Evolutionary conservation across 1,284 basidiomycete species (phyloP).

Genomic region (Volvariella surrecta): DNA sequence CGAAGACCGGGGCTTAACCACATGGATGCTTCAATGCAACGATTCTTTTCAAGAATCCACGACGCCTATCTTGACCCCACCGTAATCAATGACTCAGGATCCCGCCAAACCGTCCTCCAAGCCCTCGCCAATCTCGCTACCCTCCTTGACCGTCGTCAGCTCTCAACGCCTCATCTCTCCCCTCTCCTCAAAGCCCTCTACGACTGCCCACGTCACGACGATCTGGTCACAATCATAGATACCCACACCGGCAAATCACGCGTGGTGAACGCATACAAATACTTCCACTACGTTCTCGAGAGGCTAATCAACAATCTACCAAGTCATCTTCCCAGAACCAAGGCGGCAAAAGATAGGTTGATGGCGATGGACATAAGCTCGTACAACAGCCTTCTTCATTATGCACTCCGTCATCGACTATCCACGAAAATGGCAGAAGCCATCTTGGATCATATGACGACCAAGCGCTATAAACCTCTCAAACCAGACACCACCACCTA

Average conservation of each 20-base stretch:
- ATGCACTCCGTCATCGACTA: constrained; percentile 51
- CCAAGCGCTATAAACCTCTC: constrained; percentile 27
- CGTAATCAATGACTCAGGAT: constrained; percentile 8
- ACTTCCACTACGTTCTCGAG: constrained; percentile 49
- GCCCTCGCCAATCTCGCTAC: constrained; percentile 50
- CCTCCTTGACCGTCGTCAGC: constrained; percentile 38
- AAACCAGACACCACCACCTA: constrained; percentile 39
- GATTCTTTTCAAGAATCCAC: too few species aligned
- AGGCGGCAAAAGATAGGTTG: constrained; percentile 12
- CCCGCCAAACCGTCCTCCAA: constrained; percentile 34
- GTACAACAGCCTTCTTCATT: constrained; percentile 60
- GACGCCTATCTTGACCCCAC: too few species aligned
- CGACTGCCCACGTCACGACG: constrained; percentile 37
- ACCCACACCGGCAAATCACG: constrained; percentile 16
- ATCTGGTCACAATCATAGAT: constrained; percentile 30
- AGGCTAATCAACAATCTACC: constrained; percentile 32
- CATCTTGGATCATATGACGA: constrained; percentile 48
- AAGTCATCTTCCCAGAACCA: constrained; percentile 13
- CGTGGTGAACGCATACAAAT: constrained; percentile 38
- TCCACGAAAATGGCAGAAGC: constrained; percentile 36
- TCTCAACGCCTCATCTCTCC: constrained; percentile 36
- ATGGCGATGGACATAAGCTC: constrained; percentile 29
- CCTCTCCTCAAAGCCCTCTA: constrained; percentile 40
- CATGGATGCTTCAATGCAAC: too few species aligned
- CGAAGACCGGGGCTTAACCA: too few species aligned